Evolutionary conservation across 2,329 filamentous ascomycete species (phyloP).

Genomic region (Sarocladium kiliense): DNA sequence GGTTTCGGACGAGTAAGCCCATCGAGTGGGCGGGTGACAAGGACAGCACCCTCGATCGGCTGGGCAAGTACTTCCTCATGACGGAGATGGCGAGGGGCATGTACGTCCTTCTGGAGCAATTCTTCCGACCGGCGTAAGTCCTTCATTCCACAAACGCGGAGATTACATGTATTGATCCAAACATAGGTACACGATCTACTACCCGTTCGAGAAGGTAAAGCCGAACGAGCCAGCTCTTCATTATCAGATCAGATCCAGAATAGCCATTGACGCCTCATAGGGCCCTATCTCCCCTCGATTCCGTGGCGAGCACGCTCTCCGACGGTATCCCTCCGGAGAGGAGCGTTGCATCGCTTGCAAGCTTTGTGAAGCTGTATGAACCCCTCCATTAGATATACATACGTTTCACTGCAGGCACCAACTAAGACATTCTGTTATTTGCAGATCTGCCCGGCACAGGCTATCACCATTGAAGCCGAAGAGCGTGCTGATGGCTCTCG

Average conservation of each 20-base stretch:
- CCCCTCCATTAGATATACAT: too few relatives aligned
- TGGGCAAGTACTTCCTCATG: conserved; percentile 92
- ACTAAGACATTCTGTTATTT: too few relatives aligned
- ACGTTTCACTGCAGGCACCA: too few relatives aligned
- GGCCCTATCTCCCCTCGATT: conserved; percentile 97
- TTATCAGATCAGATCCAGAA: not conserved
- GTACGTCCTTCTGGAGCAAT: conserved; percentile 97
- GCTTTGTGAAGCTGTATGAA: conserved; percentile 78
- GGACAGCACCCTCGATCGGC: conserved; percentile 73
- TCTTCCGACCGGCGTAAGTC: conserved; percentile 94
- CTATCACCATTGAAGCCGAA: conserved; percentile 98
- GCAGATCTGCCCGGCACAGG: conserved; percentile 89
- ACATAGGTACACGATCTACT: conserved; percentile 90
- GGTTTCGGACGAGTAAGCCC: conserved; percentile 71
- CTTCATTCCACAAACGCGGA: not conserved
- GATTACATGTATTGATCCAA: not conserved
- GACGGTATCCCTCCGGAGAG: conserved; percentile 94
- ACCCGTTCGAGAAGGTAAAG: conserved; percentile 88
- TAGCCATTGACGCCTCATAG: conserved; percentile 29
- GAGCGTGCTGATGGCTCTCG: conserved; percentile 94
- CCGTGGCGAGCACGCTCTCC: conserved; percentile 94
- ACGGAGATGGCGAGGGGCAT: conserved; percentile 95
- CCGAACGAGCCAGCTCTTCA: not conserved
- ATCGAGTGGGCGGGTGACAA: conserved; percentile 75
- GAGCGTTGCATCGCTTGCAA: conserved; percentile 99